Evolutionary conservation across 2,329 filamentous ascomycete genomes (phyloP).

Genomic region (Plenodomus tracheiphilus): DNA sequence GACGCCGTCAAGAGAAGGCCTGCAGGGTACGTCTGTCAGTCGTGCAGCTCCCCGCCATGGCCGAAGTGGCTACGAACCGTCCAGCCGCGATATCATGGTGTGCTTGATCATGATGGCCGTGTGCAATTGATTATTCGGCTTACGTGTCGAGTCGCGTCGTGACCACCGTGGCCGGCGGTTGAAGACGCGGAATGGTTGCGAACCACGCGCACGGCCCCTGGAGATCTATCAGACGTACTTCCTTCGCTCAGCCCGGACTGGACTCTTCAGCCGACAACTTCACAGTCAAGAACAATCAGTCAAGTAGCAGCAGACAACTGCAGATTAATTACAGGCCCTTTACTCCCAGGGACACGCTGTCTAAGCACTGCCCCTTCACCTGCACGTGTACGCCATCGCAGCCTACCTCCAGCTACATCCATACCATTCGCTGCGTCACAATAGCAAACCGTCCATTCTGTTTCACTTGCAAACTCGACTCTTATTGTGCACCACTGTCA

Average conservation of each 20-base stretch:
- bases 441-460: not conserved
- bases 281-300: too few species aligned
- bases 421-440: too few species aligned
- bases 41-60: slow-evolving; percentile 2
- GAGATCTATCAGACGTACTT: not conserved
- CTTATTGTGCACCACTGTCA: not conserved
- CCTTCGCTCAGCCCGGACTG: not conserved
- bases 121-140: not conserved
- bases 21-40: slow-evolving; percentile 45
- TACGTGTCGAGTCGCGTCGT: not conserved
- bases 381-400: not conserved
- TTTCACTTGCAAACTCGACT: not conserved
- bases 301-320: too few species aligned
- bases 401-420: too few species aligned
- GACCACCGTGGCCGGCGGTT: slow-evolving; percentile 3
- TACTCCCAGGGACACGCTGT: too few species aligned
- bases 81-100: slow-evolving; percentile 91
- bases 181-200: slow-evolving; percentile 28
- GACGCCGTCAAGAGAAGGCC: slow-evolving; percentile 94
- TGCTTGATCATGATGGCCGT: slow-evolving; percentile 73
- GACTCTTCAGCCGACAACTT: too few species aligned
- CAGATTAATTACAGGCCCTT: too few species aligned
- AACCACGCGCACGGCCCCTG: slow-evolving; percentile 18
- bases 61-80: slow-evolving; percentile 61
- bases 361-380: not conserved